Evolutionary conservation across 2,329 filamentous ascomycete genomes (phyloP), one percentile per base, ranked within the genome.

Genomic region (Thielaviopsis populi): DNA sequence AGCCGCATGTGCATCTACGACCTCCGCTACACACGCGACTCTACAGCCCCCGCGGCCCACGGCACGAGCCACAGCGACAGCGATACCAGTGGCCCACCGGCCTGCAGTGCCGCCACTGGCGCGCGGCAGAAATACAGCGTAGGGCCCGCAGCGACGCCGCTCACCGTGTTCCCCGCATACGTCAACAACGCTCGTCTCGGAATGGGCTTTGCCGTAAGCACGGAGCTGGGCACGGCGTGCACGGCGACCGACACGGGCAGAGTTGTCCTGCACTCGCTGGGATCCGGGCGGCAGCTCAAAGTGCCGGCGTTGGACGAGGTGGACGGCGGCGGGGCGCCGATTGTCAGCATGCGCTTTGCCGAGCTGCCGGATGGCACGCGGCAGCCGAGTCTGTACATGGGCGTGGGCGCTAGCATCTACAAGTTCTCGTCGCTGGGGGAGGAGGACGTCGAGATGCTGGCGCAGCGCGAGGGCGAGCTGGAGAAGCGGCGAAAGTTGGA

Each of bases 1-100:
- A 75, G 75, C 69, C 73, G 69, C 62, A 79, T 86, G 73, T 74
- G 74, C 1, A 71, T 84, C 4, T 86, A 83, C 68, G 83, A 86
- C 67, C 66, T 80, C 40, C 80, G 83, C 1, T 82, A 76, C 30
- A 63, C 42, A 11, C 63, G 50, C 11, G 54, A 48, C 17, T 40
- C 42, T 17, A 24, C 3, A 8, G 17, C n/a, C 19, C 48, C 27
- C 19, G 41, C n/a, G 30, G 13, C 15, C 13, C 15, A 11, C 54
- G 41, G 7, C 53, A 67, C 61, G 2, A 46, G 3, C 63, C 40
- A 41, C 30, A 46, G 50, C 43, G 22, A 41, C 30, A 46, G 50
- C 43, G 22, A 30, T 24, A 1, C 69, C 24, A 63, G 54, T 30
- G 50, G 27, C 41, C 61, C 17, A 6, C 27, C 50, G 4, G 42